Base-by-base conservation (phyloP, 805 yeast species). In the Komagataella phaffii region DNA sequence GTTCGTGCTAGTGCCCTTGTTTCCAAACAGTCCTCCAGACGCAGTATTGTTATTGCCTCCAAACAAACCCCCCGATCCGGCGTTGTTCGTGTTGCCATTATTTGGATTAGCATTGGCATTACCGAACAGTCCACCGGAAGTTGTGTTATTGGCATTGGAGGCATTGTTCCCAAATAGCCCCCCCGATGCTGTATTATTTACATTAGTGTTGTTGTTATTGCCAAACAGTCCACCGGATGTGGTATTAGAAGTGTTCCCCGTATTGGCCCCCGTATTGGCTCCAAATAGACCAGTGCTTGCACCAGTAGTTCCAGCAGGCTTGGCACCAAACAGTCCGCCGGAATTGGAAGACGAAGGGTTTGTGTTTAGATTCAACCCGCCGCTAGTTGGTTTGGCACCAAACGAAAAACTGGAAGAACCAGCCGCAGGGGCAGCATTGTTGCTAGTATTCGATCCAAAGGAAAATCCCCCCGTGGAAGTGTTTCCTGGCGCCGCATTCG, bases 1-100 rank as follows among this genome's bases (percentile, higher is more conserved):
- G 36, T 52, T 58, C 19, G 55, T 52, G 50, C 53, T 56, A 21
- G 55, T 24, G 47, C 56, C 53, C 45, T 53, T 55, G 43, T 30
- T 44, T 44, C 63, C 60, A 52, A 60, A 60, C 51, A 62, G 53
- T 24, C 65, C 57, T 23, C 64, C 64, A 24, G 58, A 46, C n/a
- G 21, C 46, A 53, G 50, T 45, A 49, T 53, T 51, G 52, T 21
- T 48, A 43, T 50, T 49, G 49, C 55, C 54, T 4, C 67, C 70
- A 59, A 65, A 65, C 12, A 64, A 53, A 6, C 67, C 63, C 7
- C 61, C 58, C n/a, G 53, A 17, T 6, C 55, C 43, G 43, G 48
- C 55, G 17, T 51, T 51, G 53, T 23, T 17, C 40, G 17, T n/a
- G 14, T 46, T 43, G 17, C 21, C 21, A 50, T 45, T 50, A 44